Conservation (phyloP, 2,329 filamentous ascomycete genomes). For the Penicillium glabrum region DNA sequence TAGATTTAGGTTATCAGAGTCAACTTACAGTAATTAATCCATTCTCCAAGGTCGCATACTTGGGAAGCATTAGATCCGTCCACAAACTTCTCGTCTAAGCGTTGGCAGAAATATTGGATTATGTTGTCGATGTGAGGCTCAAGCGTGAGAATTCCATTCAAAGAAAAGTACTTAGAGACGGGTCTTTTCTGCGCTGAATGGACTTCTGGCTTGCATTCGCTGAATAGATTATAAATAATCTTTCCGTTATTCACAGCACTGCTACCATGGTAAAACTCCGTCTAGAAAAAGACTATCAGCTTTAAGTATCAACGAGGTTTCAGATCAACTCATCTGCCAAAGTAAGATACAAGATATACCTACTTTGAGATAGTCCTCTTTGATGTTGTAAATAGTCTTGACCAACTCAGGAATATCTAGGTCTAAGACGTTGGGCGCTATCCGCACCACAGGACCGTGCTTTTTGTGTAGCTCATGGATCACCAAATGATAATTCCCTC, state of each 20-base stretch:
- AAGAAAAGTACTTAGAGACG: slow-evolving; percentile 39
- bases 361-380: slow-evolving; percentile 27
- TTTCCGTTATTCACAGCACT: slow-evolving; percentile 36
- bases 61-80: slow-evolving; percentile 22
- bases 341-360: not conserved
- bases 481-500: slow-evolving; percentile 26
- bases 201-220: slow-evolving; percentile 30
- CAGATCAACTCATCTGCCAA: not conserved
- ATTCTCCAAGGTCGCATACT: slow-evolving; percentile 41
- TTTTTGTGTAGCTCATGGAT: slow-evolving; percentile 37
- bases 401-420: slow-evolving; percentile 40
- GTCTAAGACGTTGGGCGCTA: slow-evolving; percentile 42
- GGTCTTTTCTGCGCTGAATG: slow-evolving; percentile 41
- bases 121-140: slow-evolving; percentile 31
- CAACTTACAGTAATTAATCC: slow-evolving; percentile 42
- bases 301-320: not conserved
- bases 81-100: slow-evolving; percentile 36
- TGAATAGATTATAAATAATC: slow-evolving; percentile 42
- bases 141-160: slow-evolving; percentile 21
- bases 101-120: slow-evolving; percentile 30
- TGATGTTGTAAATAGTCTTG: slow-evolving; percentile 38
- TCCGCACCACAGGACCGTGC: slow-evolving; percentile 44
- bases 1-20: not conserved
- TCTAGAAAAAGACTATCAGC: slow-evolving; percentile 21
- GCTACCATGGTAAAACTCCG: slow-evolving; percentile 40